Evolutionary conservation across 257 asterid species (phyloP), one percentile per base, ranked within the genome.

Genomic region (Solanum appendiculatum): DNA sequence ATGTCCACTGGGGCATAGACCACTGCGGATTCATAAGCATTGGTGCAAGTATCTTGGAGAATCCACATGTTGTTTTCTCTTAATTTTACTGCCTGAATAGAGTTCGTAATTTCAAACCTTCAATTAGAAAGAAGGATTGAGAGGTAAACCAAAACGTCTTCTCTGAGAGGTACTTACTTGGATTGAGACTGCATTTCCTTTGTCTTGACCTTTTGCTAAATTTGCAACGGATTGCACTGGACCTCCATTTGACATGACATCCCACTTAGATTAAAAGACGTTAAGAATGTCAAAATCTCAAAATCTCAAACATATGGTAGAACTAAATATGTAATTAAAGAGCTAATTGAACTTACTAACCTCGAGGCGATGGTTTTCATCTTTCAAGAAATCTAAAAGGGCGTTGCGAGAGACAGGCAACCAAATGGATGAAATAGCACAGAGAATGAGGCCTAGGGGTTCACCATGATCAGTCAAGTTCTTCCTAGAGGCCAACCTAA

Each of bases 161-260:
- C 83, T 25, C 23, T 42, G 84, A 42, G 63, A 42, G 63, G 31
- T 31, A 85, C 94, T 92, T 86, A 96, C 99, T 92, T 93, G 95
- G 88, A 90, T 87, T 8, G 93, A 89, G 42, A 94, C 98, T 31
- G 94, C 91, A 39, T 96, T 96, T 88, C 98, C 96, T 69, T 95
- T 88, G 85, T 93, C 96, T 87, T 94, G 93, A 54, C 98, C 99
- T 92, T 95, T 95, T n/a, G 95, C 95, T 86, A 94, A 86, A 93
- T 90, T 94, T 84, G 93, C 98, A 46, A 93, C 83, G 80, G 93
- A 64, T 33, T 93, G 94, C 72, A 87, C 88, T 10, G 88, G 89
- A 90, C 92, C 92, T 89, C 96, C 97, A 58, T 89, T 91, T 29
- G 85, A 18, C 85, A 81, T 81, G 85, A 81, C 31, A 81, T 81